Conservation (phyloP, 1,139 yeast species). For the Scheffersomyces lignicola region DNA sequence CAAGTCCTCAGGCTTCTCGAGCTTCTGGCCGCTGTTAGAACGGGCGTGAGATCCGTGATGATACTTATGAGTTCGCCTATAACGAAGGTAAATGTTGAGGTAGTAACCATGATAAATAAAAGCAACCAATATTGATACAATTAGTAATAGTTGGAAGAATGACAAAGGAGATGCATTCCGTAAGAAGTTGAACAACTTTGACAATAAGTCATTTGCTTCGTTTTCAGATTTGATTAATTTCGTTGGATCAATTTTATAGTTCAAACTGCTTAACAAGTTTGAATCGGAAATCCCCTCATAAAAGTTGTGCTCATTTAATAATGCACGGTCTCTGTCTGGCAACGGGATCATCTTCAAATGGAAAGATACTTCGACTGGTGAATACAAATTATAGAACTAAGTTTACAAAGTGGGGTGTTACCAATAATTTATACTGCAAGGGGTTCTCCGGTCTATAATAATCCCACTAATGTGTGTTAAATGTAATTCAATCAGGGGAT, state of each 20-base stretch:
- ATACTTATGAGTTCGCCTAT: neutral
- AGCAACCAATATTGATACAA: slow-evolving; percentile 2
- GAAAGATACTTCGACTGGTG: too few relatives aligned
- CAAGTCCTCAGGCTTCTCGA: slow-evolving; percentile 1
- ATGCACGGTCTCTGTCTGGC: slow-evolving; percentile 21
- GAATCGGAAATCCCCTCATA: slow-evolving; percentile 23
- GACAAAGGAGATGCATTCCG: too few relatives aligned
- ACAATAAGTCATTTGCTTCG: neutral
- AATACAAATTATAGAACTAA: too few relatives aligned
- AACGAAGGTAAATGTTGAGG: neutral
- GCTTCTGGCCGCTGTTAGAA: neutral
- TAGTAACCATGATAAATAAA: slow-evolving; percentile 1
- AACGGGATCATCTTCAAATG: slow-evolving; percentile 20
- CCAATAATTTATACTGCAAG: too few relatives aligned
- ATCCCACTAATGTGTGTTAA: neutral
- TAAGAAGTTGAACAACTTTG: neutral
- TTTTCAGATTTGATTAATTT: slow-evolving; percentile 4
- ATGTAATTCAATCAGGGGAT: neutral
- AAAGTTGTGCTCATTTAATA: slow-evolving; percentile 32
- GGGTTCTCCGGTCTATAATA: neutral
- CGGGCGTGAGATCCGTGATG: slow-evolving; percentile 2
- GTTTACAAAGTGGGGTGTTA: too few relatives aligned
- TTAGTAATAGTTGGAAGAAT: slow-evolving; percentile 1
- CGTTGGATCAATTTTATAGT: slow-evolving; percentile 3
- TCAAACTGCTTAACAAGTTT: neutral